Conservation (phyloP, 257 asterid genomes). For the Nicotiana sylvestris region DNA sequence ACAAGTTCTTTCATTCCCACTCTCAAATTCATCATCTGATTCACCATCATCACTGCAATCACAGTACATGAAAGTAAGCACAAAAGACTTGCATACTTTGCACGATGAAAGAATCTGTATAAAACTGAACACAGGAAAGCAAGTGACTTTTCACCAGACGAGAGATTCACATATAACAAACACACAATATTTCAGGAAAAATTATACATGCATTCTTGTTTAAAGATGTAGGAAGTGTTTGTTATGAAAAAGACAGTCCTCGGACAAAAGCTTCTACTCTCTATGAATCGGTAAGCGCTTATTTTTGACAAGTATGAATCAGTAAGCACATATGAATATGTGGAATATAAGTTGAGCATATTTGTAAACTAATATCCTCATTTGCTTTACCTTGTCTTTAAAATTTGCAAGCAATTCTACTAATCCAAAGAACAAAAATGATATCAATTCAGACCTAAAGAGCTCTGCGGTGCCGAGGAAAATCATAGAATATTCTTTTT, state of each 20-base stretch:
- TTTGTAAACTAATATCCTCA: background rate
- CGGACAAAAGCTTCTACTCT: background rate
- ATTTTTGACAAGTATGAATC: background rate
- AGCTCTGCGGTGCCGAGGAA: background rate
- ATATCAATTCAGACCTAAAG: background rate
- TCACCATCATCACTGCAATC: conserved; percentile 63
- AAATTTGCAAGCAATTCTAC: background rate
- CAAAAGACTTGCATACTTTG: background rate
- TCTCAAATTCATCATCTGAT: conserved; percentile 73
- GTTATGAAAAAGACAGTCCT: background rate
- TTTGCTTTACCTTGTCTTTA: background rate
- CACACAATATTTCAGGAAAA: background rate
- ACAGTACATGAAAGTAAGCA: conserved; percentile 22
- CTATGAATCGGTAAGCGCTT: background rate
- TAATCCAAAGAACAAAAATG: background rate
- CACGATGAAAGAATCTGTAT: background rate
- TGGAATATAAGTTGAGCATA: background rate
- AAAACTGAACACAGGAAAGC: background rate
- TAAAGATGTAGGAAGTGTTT: background rate
- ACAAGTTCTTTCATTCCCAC: conserved; percentile 50
- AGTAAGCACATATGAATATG: background rate
- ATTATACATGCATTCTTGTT: background rate
- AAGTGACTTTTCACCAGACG: background rate
- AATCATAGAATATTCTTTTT: background rate
- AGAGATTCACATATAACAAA: background rate